Evolutionary conservation across 139 green algal genomes (phyloP), one percentile per base, ranked within the genome.

Genomic region (Chlamydomonas schloesseri): DNA sequence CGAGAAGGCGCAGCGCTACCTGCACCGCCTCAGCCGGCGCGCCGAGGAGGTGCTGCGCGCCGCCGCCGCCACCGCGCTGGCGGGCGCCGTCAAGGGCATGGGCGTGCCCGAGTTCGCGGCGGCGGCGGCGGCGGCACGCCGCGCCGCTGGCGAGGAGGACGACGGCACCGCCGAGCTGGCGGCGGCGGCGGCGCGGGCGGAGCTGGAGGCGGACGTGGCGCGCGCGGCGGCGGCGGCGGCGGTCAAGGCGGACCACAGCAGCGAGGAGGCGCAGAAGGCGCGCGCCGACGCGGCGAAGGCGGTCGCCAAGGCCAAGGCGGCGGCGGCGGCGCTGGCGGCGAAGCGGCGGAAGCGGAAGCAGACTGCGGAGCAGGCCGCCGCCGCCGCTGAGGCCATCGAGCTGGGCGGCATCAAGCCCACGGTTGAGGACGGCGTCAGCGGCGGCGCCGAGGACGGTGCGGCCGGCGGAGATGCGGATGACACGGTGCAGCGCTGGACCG

Each of bases 1-100:
- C 10, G 98, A 99, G 81, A 97, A 97, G 87, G 93, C 94, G 14
- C 94, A 98, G 88, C 90, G 97, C 47, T 93, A 98, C 84, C 91
- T 99, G 84, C 95, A 99, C 91, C 81, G 91, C 69, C 87, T 95
- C 70, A 71, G 82, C 26, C 81, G 89, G 2, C 83, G 91, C 11
- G 93, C 89, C 5, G 91, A 96, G 73, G 88, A 93, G 3, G 90
- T 83, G 9, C 88, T 97, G 21, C 81, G 73, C 20, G 77, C 94
- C 82, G 89, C 94, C 0, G 89, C 81, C 14, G 93, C 92, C 28
- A 86, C 69, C 17, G 91, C 94, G 64, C 90, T 97, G 24, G 89
- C 90, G 18, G 67, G 62, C 4, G 85, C 85, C 0, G 79, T 79
- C 42, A 77, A 90, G 47, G 71, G 65, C 33, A 88, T 93, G 78